Evolutionary conservation across 805 yeast genomes (phyloP), one percentile per base, ranked within the genome.

Genomic region (Metschnikowia bowlesiae): DNA sequence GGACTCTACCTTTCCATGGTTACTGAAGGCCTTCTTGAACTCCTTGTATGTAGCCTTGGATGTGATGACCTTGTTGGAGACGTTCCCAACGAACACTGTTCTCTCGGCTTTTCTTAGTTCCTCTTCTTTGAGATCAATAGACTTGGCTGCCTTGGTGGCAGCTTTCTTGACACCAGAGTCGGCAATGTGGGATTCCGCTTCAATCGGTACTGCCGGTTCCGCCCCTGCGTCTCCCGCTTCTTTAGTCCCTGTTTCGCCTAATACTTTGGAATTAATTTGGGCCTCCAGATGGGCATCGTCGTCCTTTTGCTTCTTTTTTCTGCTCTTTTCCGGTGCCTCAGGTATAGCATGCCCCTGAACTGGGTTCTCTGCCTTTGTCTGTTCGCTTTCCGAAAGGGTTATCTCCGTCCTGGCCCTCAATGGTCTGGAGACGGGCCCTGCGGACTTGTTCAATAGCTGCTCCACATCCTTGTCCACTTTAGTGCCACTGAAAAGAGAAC

Each of bases 71-170:
- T 71, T 62, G 37, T 82, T 69, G 33, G 87, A 80, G 11, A 92
- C 80, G 65, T 94, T 94, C 40, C 97, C 98, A 8, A 94, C 84
- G 62, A 94, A 94, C 0, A 92, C 74, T 0, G 96, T 89, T 58
- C 85, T 78, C 56, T 86, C 89, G 6, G 96, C 95, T 66, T 88
- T 87, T 58, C 81, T 87, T 44, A 87, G 71, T 64, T 89, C 96
- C n/a, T 70, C 70, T 54, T 82, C 84, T 63, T 84, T 84, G 52
- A 85, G 67, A 67, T 85, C 85, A 42, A 83, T 60, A 3, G 71
- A 67, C 55, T 75, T 77, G 36, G 87, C 85, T 2, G 61, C 61
- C 28, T 56, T 58, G 11, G 55, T n/a, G 32, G 45, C 14, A n/a
- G 45, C 22, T 11, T 42, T 32, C 16, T 28, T 53, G 50, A 8